phyloP scores from a whole-genome alignment of 139 green algal species.

The Chlorella sp. region DNA sequence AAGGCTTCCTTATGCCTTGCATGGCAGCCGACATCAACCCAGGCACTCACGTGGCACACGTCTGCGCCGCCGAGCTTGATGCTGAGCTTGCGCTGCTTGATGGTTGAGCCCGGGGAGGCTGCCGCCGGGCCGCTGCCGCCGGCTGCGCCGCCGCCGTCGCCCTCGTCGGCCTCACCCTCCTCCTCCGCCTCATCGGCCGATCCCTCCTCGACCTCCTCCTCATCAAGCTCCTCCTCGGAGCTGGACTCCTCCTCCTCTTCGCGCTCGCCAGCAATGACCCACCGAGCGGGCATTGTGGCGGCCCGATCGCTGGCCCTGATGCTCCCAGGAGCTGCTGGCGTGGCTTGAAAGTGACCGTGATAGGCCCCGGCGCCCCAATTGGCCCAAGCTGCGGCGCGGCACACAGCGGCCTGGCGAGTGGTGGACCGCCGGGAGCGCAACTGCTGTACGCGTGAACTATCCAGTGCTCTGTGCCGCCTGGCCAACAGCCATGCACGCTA shows the following conservation, averaged over 20 bases:
- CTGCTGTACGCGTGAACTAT: too few relatives aligned
- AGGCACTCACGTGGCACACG: constrained; percentile 37
- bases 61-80: constrained; percentile 31
- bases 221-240: neutral
- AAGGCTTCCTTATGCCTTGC: too few relatives aligned
- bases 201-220: neutral
- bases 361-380: too few relatives aligned
- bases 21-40: too few relatives aligned
- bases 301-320: too few relatives aligned
- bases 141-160: neutral
- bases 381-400: too few relatives aligned
- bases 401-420: too few relatives aligned
- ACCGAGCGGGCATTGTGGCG: neutral
- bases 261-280: constrained; percentile 10
- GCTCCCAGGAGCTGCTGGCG: too few relatives aligned
- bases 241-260: constrained; percentile 41
- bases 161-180: constrained; percentile 9
- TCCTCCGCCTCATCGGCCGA: constrained; percentile 3
- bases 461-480: too few relatives aligned
- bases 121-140: neutral
- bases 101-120: neutral
- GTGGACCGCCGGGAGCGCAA: too few relatives aligned
- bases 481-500: too few relatives aligned
- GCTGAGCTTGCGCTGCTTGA: constrained; percentile 32
- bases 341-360: too few relatives aligned